A percentile compares a stretch with the other conserved stretches of the same genome.
phyloP scores from a whole-genome alignment of 176 grass and related monocot species.

The Oryza punctata region DNA sequence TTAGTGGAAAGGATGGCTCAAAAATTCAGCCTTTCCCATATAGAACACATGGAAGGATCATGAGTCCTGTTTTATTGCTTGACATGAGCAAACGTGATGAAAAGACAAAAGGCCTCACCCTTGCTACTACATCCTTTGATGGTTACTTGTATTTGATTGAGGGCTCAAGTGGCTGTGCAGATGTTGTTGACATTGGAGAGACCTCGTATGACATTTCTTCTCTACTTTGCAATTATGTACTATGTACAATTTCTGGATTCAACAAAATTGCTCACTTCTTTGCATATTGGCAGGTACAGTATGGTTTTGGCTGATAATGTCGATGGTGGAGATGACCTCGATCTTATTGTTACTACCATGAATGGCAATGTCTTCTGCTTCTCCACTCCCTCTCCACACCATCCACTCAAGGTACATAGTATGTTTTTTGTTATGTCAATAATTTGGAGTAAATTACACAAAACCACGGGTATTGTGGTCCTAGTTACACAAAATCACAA shows the following conservation, averaged over 20 bases:
- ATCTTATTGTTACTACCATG: slow-evolving; percentile 98
- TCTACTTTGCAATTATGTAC: slow-evolving; percentile 29
- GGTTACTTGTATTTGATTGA: slow-evolving; percentile 95
- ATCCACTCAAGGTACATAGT: slow-evolving; percentile 78
- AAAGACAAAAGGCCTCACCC: slow-evolving; percentile 70
- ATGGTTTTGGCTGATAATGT: slow-evolving; percentile 99
- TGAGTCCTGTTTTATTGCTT: slow-evolving; percentile 81
- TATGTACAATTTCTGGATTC: slow-evolving; percentile 7
- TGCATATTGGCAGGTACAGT: slow-evolving; percentile 68
- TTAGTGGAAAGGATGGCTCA: slow-evolving; percentile 92
- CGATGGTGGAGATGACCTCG: slow-evolving; percentile 96
- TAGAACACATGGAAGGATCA: slow-evolving; percentile 88
- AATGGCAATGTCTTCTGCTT: slow-evolving; percentile 98
- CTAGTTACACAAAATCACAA: too few relatives aligned
- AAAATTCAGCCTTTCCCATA: slow-evolving; percentile 73
- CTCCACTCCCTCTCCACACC: slow-evolving; percentile 88
- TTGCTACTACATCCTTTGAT: slow-evolving; percentile 87
- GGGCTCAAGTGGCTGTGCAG: slow-evolving; percentile 84
- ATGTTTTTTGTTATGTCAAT: background rate
- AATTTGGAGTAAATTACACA: background rate
- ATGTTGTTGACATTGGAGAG: slow-evolving; percentile 95
- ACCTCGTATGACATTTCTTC: slow-evolving; percentile 65
- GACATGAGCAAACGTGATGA: slow-evolving; percentile 67
- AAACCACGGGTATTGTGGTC: too few relatives aligned
- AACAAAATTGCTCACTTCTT: slow-evolving; percentile 23